Base-by-base conservation (phyloP, 805 yeast genomes). In the Suhomyces sp. region DNA sequence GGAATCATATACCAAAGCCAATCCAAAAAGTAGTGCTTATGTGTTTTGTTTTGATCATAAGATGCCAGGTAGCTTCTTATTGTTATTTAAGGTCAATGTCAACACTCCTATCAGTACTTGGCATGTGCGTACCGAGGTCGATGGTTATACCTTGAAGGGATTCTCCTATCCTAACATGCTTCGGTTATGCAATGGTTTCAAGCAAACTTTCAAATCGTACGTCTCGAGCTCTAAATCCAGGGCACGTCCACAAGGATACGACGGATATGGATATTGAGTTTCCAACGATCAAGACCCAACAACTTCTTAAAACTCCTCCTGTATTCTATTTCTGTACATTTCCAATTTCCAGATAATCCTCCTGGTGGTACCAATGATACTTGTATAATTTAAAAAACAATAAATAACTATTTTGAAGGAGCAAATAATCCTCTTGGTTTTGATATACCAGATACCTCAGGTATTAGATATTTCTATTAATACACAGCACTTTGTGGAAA, bases 181-280 rank as follows among this genome's bases (percentile, higher is more conserved):
- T 44, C 77, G 83, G 39, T 72, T 93, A 51, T 85, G 96, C 67
- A 93, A 93, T 53, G 99, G 99, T 12, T 93, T 93, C 79, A 93
- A 93, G 70, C 83, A 81, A 43, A 63, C 69, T 8, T 66, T 62
- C 50, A 68, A 67, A 53, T 53, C 62, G 21, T 58, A 58, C 36
- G 55, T 61, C 15, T 49, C 52, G 27, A 46, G 40, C 31, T 35
- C 44, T 18, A 44, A 43, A 27, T 25, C 48, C n/a, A 40, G 52
- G 28, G 44, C 46, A n/a, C 35, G 42, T 9, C 42, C 39, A 24
- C 43, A 30, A 28, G 30, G 44, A 26, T 52, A 53, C 40, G 53
- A 50, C 25, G 51, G 53, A 12, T 56, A 56, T 33, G 56, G 57
- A 19, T 55, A 54, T 28, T 54, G 43, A 25, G 17, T 11, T n/a